A percentile compares a stretch with the other conserved stretches of the same genome.
These are phyloP conservation scores for Pseudonitzschia multiseries DNA, from an alignment of 108 stramenopile genomes.

Conservation along the genomic window DNA sequence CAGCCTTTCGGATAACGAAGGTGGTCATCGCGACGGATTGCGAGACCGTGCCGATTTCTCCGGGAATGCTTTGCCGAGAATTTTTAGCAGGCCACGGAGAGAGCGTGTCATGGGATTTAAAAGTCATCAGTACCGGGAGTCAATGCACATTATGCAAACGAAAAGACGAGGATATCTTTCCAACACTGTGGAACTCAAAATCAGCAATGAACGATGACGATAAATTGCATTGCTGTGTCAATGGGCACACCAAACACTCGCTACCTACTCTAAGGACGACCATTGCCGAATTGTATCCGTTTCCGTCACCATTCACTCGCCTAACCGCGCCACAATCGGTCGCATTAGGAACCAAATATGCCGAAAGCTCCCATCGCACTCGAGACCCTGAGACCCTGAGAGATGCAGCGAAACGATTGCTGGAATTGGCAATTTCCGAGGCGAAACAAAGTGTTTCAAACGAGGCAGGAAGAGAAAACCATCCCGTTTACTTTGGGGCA, in stretches of 20 bases:
- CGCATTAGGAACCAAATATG: constrained; percentile 42
- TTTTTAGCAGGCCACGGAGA: constrained; percentile 66
- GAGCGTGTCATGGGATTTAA: constrained; percentile 51
- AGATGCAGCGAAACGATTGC: constrained; percentile 37
- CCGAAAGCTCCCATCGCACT: constrained; percentile 2
- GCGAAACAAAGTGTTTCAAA: constrained; percentile 39
- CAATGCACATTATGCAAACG: constrained; percentile 35
- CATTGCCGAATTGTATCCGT: constrained; percentile 65
- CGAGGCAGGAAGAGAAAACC: constrained; percentile 31
- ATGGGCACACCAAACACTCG: constrained; percentile 39
- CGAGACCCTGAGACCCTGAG: constrained; percentile 12
- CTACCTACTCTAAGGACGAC: constrained; percentile 37
- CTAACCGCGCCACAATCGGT: constrained; percentile 50
- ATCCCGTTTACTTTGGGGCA: constrained; percentile 82
- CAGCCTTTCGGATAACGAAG: constrained; percentile 38
- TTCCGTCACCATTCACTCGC: constrained; percentile 74
- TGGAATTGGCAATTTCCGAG: constrained; percentile 49
- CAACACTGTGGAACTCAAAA: neutral
- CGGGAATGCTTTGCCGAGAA: constrained; percentile 86
- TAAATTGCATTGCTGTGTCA: neutral
- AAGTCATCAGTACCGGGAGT: constrained; percentile 51
- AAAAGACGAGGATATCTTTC: constrained; percentile 24
- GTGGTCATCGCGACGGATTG: constrained; percentile 68
- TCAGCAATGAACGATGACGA: neutral
- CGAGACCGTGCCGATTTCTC: constrained; percentile 56